Conservation (phyloP, 2,329 filamentous ascomycete genomes). For the Aspergillus fructus region DNA sequence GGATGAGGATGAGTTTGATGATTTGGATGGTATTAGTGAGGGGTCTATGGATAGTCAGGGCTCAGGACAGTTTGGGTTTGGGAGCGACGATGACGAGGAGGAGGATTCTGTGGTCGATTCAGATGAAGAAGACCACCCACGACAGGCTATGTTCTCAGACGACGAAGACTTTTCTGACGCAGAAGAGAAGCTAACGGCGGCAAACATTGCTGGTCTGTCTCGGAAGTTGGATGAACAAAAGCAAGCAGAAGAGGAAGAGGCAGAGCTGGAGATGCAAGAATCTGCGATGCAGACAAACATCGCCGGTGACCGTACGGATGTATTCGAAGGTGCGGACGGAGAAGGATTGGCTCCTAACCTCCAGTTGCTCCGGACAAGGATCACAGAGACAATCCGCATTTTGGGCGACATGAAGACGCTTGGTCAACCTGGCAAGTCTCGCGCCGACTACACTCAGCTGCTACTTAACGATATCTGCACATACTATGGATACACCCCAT, state of each 20-base stretch:
- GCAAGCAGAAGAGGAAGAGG: constrained; percentile 77
- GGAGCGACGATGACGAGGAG: constrained; percentile 54
- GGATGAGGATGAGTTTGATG: constrained; percentile 49
- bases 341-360: constrained; percentile 80
- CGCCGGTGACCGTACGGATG: constrained; percentile 68
- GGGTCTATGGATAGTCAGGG: constrained; percentile 51
- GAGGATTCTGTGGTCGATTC: constrained; percentile 67
- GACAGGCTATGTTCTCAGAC: constrained; percentile 83
- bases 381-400: constrained; percentile 90
- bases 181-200: constrained; percentile 87
- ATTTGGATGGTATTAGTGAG: constrained; percentile 41
- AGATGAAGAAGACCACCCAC: constrained; percentile 59
- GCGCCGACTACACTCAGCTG: constrained; percentile 83
- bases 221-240: constrained; percentile 76
- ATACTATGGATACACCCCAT: constrained; percentile 95
- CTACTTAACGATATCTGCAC: constrained; percentile 88
- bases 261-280: constrained; percentile 81
- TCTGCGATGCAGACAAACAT: constrained; percentile 92
- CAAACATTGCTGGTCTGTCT: constrained; percentile 92
- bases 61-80: constrained; percentile 41
- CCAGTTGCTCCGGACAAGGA: constrained; percentile 80
- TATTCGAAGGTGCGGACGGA: constrained; percentile 51
- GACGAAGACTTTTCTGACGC: constrained; percentile 86
- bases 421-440: constrained; percentile 74
- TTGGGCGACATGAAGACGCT: constrained; percentile 84